phyloP scores from a whole-genome alignment of 139 green algal genomes.

The Raphidocelis subcapitata region DNA sequence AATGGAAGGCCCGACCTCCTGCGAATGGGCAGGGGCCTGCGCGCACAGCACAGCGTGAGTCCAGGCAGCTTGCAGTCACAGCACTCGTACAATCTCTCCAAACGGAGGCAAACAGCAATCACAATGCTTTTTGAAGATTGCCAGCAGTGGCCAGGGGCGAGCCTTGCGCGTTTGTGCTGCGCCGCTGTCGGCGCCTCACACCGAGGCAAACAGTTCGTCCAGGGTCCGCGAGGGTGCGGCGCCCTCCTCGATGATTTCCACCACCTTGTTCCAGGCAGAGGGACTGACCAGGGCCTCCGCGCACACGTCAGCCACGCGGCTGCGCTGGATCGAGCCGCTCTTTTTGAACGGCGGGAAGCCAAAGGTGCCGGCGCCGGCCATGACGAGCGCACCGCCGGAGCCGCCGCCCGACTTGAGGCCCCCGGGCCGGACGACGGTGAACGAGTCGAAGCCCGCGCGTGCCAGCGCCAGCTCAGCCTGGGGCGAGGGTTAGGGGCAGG shows the following conservation, averaged over 20 bases:
- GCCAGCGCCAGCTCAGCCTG: not conserved
- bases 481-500: not conserved
- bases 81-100: too few species aligned
- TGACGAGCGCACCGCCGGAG: slow-evolving; percentile 45
- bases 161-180: too few species aligned
- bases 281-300: slow-evolving; percentile 66
- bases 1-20: too few species aligned
- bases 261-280: slow-evolving; percentile 65
- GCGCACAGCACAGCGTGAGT: too few species aligned
- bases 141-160: too few species aligned
- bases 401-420: slow-evolving; percentile 60
- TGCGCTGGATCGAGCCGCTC: slow-evolving; percentile 55
- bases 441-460: too few species aligned
- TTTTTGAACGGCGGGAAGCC: slow-evolving; percentile 45
- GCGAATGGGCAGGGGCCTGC: too few species aligned
- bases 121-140: too few species aligned
- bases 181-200: too few species aligned
- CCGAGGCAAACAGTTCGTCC: slow-evolving; percentile 30
- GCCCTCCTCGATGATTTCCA: slow-evolving; percentile 62
- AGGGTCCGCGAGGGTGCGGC: slow-evolving; percentile 20
- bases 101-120: too few species aligned
- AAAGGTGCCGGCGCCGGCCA: slow-evolving; percentile 39
- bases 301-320: slow-evolving; percentile 73
- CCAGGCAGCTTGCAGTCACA: too few species aligned
- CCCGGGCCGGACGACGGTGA: not conserved